Evolutionary conservation across 2,329 filamentous ascomycete genomes (phyloP).

Genomic region (Trichoderma sp.): DNA sequence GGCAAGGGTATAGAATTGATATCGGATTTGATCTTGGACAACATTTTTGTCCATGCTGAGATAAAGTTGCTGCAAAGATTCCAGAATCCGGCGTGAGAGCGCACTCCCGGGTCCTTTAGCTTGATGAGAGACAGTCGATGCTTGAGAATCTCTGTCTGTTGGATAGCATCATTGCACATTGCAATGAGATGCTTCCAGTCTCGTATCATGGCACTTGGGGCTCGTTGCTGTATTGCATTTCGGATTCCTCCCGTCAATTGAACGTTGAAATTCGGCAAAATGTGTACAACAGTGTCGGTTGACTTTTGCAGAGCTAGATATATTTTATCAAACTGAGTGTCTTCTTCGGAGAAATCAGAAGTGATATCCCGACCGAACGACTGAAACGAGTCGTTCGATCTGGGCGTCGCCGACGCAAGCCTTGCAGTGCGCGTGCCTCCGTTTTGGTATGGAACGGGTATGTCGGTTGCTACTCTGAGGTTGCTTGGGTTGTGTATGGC

Average conservation of each 20-base stretch:
- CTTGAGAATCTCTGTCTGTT: slow-evolving; percentile 74
- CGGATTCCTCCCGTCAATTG: slow-evolving; percentile 69
- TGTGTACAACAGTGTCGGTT: slow-evolving; percentile 72
- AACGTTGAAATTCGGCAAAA: slow-evolving; percentile 69
- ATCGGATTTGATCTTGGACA: slow-evolving; percentile 60
- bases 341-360: slow-evolving; percentile 73
- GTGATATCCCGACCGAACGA: slow-evolving; percentile 53
- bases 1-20: slow-evolving; percentile 59
- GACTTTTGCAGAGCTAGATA: slow-evolving; percentile 76
- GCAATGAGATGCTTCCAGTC: slow-evolving; percentile 73
- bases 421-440: slow-evolving; percentile 55
- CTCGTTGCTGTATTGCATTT: slow-evolving; percentile 62
- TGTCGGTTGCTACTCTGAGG: slow-evolving; percentile 60
- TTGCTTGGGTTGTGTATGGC: slow-evolving; percentile 56
- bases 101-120: slow-evolving; percentile 78
- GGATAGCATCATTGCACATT: slow-evolving; percentile 70
- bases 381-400: slow-evolving; percentile 80
- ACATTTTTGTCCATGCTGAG: slow-evolving; percentile 70
- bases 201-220: slow-evolving; percentile 62
- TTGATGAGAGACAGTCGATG: slow-evolving; percentile 77
- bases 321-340: slow-evolving; percentile 79
- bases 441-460: slow-evolving; percentile 52
- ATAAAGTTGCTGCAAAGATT: slow-evolving; percentile 76
- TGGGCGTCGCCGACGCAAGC: slow-evolving; percentile 68
- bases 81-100: slow-evolving; percentile 66